A percentile compares a stretch with the other conserved stretches of the same genome.
These are phyloP conservation scores for Rhizopogon rudus DNA, from an alignment of 768 basidiomycete genomes.

Conservation along the genomic window DNA sequence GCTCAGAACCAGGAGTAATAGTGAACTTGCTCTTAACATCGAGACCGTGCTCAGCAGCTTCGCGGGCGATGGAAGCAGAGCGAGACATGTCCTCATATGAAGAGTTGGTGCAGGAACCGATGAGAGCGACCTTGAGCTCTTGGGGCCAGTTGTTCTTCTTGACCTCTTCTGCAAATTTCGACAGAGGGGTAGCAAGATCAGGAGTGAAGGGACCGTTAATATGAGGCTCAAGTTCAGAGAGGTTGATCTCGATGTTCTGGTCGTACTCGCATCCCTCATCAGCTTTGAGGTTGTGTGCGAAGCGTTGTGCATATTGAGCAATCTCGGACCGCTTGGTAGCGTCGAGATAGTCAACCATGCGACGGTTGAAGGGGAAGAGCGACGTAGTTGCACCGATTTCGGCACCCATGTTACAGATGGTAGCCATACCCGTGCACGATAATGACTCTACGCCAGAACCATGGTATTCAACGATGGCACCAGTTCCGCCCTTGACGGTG, in stretches of 20 bases:
- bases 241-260: slow-evolving; percentile 89
- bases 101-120: slow-evolving; percentile 99
- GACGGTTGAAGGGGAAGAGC: slow-evolving; percentile 95
- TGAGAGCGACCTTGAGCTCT: slow-evolving; percentile 95
- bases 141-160: slow-evolving; percentile 97
- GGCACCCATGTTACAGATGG: slow-evolving; percentile 99
- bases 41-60: slow-evolving; percentile 86
- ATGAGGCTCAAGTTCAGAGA: slow-evolving; percentile 97
- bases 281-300: slow-evolving; percentile 86
- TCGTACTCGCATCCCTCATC: slow-evolving; percentile 92
- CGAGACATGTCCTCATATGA: slow-evolving; percentile 99
- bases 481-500: slow-evolving; percentile 99
- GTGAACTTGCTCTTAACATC: slow-evolving; percentile 92
- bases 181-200: slow-evolving; percentile 96
- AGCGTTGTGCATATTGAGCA: slow-evolving; percentile 82
- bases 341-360: slow-evolving; percentile 90
- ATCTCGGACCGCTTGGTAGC: slow-evolving; percentile 92
- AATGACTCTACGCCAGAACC: slow-evolving; percentile 94
- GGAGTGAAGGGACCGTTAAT: slow-evolving; percentile 99
- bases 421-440: slow-evolving; percentile 98
- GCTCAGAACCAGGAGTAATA: slow-evolving; percentile 97
- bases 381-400: slow-evolving; percentile 99
- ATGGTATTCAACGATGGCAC: slow-evolving; percentile 96
- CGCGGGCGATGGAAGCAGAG: slow-evolving; percentile 87
- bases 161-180: slow-evolving; percentile 87